These are phyloP conservation scores for Paratinospora sagittata DNA, from an alignment of 164 flowering plant genomes.

Conservation along the genomic window DNA sequence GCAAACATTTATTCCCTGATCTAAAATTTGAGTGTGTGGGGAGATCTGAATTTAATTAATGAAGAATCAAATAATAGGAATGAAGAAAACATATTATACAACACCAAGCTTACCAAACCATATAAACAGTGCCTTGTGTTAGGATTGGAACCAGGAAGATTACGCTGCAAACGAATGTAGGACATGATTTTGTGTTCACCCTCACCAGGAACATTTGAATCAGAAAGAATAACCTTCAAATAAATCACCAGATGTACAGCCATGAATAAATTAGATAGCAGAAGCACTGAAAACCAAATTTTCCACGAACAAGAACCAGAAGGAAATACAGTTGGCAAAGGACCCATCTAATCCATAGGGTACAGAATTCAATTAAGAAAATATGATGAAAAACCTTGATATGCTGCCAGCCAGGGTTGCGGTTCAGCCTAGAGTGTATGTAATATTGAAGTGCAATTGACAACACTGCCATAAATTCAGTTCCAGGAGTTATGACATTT, in stretches of 20 bases:
- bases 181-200: slow-evolving; percentile 97
- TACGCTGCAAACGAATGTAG: slow-evolving; percentile 77
- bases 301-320: slow-evolving; percentile 29
- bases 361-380: slow-evolving; percentile 10
- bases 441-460: slow-evolving; percentile 88
- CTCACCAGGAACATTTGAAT: slow-evolving; percentile 93
- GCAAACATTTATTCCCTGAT: slow-evolving; percentile 4
- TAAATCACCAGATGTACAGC: slow-evolving; percentile 58
- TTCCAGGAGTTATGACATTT: slow-evolving; percentile 95
- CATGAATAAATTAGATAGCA: slow-evolving; percentile 50
- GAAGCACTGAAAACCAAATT: slow-evolving; percentile 46
- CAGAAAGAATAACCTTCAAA: slow-evolving; percentile 98
- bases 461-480: slow-evolving; percentile 76
- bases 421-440: slow-evolving; percentile 62
- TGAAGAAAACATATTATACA: not conserved
- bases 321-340: slow-evolving; percentile 42
- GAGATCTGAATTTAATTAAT: not conserved
- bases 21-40: not conserved
- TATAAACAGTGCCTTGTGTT: slow-evolving; percentile 90
- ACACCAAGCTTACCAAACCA: slow-evolving; percentile 53
- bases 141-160: slow-evolving; percentile 79
- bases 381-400: slow-evolving; percentile 49
- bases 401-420: slow-evolving; percentile 55
- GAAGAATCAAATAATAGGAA: not conserved
- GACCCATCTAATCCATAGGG: slow-evolving; percentile 35